Conservation (phyloP, 192 early-diverging fungal genomes). For the Mortierella claussenii region DNA sequence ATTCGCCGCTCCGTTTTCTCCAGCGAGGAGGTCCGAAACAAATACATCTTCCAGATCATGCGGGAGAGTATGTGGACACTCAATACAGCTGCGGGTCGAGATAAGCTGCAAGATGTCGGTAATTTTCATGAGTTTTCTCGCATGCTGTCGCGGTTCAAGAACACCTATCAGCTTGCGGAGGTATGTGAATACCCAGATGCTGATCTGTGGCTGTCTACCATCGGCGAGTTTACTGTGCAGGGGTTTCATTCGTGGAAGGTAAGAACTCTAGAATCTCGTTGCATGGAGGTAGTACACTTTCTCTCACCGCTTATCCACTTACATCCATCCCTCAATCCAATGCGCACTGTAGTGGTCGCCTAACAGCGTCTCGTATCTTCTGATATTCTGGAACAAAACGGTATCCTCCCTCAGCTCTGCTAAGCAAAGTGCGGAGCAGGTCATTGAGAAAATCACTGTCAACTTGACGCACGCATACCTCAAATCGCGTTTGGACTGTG, state of each 20-base stretch:
- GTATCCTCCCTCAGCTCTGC: conserved; percentile 54
- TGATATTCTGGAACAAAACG: conserved; percentile 92
- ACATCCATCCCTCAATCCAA: not conserved
- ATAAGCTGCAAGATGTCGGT: conserved; percentile 70
- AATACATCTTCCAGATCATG: conserved; percentile 76
- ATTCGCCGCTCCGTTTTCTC: conserved; percentile 86
- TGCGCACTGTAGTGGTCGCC: conserved; percentile 67
- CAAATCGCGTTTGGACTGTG: conserved; percentile 61
- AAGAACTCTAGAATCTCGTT: conserved; percentile 3
- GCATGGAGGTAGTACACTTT: not conserved
- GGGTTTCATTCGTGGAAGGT: conserved; percentile 73
- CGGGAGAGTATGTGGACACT: conserved; percentile 76
- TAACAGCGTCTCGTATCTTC: conserved; percentile 77
- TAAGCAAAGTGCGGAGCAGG: conserved; percentile 11
- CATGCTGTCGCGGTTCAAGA: conserved; percentile 83
- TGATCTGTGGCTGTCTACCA: conserved; percentile 68
- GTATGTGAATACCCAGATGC: conserved; percentile 75
- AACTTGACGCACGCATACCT: conserved; percentile 61
- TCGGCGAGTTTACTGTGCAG: conserved; percentile 71
- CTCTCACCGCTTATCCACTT: too few species aligned
- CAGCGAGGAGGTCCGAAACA: conserved; percentile 70
- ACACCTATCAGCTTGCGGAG: conserved; percentile 82
- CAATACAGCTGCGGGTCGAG: conserved; percentile 59
- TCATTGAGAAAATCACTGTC: conserved; percentile 25
- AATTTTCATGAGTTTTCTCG: conserved; percentile 91